These are phyloP conservation scores for Pisolithus tinctorius DNA, from an alignment of 768 basidiomycete genomes.

Conservation along the genomic window DNA sequence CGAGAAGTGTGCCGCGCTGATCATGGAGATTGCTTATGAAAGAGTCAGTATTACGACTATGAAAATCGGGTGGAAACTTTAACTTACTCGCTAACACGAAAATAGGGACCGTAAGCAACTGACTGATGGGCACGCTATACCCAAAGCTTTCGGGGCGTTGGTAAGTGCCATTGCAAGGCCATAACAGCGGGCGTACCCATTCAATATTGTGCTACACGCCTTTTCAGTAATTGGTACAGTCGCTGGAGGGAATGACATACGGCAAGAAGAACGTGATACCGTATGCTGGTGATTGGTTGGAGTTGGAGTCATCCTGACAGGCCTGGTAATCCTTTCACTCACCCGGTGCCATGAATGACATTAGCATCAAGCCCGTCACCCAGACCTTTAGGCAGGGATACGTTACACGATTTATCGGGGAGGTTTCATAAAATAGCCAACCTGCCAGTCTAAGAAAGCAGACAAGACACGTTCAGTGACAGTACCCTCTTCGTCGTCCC, in stretches of 20 bases:
- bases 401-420: not conserved
- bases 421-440: conserved; percentile 12
- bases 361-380: conserved; percentile 51
- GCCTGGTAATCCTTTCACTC: conserved; percentile 20
- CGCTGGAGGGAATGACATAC: conserved; percentile 30
- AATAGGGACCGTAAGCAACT: conserved; percentile 63
- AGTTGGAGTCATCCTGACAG: not conserved
- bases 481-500: conserved; percentile 51
- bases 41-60: not conserved
- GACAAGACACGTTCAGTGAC: conserved; percentile 45
- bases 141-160: conserved; percentile 42
- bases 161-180: not conserved
- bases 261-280: conserved; percentile 61
- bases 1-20: conserved; percentile 47
- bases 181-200: conserved; percentile 25
- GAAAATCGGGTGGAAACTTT: not conserved
- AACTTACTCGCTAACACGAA: conserved; percentile 46
- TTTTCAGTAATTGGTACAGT: not conserved
- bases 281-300: conserved; percentile 35
- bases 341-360: conserved; percentile 54
- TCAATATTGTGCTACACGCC: conserved; percentile 49
- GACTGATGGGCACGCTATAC: conserved; percentile 44
- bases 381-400: conserved; percentile 29
- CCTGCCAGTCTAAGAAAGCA: conserved; percentile 60
- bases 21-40: conserved; percentile 42